These are phyloP conservation scores for Bryum argenteum DNA, from an alignment of 225 moss, liverwort and hornwort genomes.

Conservation along the genomic window DNA sequence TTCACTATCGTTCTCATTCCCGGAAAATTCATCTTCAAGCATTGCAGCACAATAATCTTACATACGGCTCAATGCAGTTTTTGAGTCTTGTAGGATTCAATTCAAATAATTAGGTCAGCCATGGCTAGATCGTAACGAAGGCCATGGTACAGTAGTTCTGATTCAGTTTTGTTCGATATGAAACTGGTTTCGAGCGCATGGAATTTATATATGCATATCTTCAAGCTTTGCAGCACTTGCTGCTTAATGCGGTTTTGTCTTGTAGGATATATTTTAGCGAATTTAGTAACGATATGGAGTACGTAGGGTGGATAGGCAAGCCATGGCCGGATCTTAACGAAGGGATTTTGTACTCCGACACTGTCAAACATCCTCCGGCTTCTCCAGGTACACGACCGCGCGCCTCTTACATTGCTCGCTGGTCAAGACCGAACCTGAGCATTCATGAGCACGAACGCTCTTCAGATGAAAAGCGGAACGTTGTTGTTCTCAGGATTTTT, in stretches of 20 bases:
- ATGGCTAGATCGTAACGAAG: slow-evolving; percentile 84
- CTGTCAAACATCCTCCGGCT: slow-evolving; percentile 33
- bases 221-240: neutral
- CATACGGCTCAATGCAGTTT: too few species aligned
- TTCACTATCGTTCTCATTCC: neutral
- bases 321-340: slow-evolving; percentile 85
- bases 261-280: neutral
- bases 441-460: neutral
- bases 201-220: neutral
- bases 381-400: slow-evolving; percentile 22
- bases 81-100: too few species aligned
- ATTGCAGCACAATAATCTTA: neutral
- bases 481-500: neutral
- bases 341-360: slow-evolving; percentile 70
- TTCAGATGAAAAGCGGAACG: neutral
- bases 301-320: slow-evolving; percentile 55
- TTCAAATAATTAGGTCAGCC: too few species aligned
- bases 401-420: neutral
- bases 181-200: neutral
- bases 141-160: slow-evolving; percentile 12
- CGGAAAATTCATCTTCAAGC: neutral
- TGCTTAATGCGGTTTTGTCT: neutral
- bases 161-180: neutral
- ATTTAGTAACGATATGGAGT: slow-evolving; percentile 41
- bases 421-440: neutral